phyloP scores from a whole-genome alignment of 306 rosid genomes.

The Trifolium repens region DNA sequence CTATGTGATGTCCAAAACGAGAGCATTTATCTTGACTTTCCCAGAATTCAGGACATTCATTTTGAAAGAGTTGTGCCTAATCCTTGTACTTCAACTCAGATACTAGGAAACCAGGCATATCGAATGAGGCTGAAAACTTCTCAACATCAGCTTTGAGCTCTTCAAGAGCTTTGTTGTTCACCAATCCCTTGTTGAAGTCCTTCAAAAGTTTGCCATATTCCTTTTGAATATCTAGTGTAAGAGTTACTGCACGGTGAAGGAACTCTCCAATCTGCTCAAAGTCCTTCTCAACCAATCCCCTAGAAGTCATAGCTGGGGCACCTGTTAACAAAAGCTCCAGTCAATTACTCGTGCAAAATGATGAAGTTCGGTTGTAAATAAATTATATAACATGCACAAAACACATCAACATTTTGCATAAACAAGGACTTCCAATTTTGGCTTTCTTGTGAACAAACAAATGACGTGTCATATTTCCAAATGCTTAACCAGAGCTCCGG shows the following conservation, averaged over 20 bases:
- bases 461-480: neutral
- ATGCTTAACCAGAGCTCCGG: neutral
- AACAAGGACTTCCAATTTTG: neutral
- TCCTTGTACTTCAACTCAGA: slow-evolving; percentile 92
- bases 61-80: slow-evolving; percentile 41
- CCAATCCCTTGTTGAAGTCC: slow-evolving; percentile 94
- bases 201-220: slow-evolving; percentile 85
- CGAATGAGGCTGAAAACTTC: slow-evolving; percentile 75
- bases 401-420: neutral
- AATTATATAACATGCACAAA: neutral
- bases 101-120: slow-evolving; percentile 85
- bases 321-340: slow-evolving; percentile 51
- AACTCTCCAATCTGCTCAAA: slow-evolving; percentile 91
- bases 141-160: slow-evolving; percentile 83
- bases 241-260: slow-evolving; percentile 84
- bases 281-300: slow-evolving; percentile 94
- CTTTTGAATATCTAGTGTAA: slow-evolving; percentile 77
- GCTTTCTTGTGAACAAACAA: neutral
- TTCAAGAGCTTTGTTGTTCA: slow-evolving; percentile 81
- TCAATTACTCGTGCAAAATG: slow-evolving; percentile 35
- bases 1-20: slow-evolving; percentile 1
- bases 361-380: neutral
- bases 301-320: slow-evolving; percentile 94
- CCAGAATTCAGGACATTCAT: neutral
- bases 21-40: neutral